Evolutionary conservation across 495 filamentous ascomycete genomes (phyloP), one percentile per base, ranked within the genome.

Genomic region (Rostrohypoxylon terebratum): DNA sequence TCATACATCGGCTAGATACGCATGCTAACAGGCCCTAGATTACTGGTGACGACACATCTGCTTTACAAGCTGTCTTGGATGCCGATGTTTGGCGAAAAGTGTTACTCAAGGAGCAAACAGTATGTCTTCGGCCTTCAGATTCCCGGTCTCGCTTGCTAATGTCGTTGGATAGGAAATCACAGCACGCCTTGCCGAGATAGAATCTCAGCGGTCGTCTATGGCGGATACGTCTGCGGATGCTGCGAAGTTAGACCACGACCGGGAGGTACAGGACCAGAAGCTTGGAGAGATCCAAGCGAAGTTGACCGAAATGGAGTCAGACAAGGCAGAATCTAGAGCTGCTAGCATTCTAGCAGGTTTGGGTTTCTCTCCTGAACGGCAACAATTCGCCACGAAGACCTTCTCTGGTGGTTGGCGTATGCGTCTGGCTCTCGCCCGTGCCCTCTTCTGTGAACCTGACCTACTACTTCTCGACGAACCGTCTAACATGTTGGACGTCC

Each of bases 401-500:
- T 99, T 99, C 84, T 99, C 96, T 42, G 96, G 96, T 86, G 96
- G 96, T 91, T 99, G 96, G 96, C 89, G 96, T 81, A 99, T 99
- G 96, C 90, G 96, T 86, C 84, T 99, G 60, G 96, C 96, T 6
- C 85, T 99, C 44, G 96, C 96, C 5, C 87, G 96, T 85, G 96
- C 96, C 9, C 87, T 99, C 40, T 99, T 99, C 86, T 99, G 96
- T 84, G 96, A 99, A 79, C 96, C 96, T 36, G 96, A 99, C 82
- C 83, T 99, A 21, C 86, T 99, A 68, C 87, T 99, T 75, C 93
- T 99, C 77, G 96, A 99, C 83, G 95, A 99, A 89, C 96, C 96
- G 78, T 98, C 96, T 55, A 99, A 99, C 90, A 99, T 99, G 96
- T 94, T 99, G 93, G 96, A 99, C 81, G 96, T 98, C 68, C 96